Percentiles rank a stretch among this genome's conserved stretches.
Evolutionary conservation across 2,329 filamentous ascomycete species (phyloP).

Genomic region (Acrocalymma vagum): DNA sequence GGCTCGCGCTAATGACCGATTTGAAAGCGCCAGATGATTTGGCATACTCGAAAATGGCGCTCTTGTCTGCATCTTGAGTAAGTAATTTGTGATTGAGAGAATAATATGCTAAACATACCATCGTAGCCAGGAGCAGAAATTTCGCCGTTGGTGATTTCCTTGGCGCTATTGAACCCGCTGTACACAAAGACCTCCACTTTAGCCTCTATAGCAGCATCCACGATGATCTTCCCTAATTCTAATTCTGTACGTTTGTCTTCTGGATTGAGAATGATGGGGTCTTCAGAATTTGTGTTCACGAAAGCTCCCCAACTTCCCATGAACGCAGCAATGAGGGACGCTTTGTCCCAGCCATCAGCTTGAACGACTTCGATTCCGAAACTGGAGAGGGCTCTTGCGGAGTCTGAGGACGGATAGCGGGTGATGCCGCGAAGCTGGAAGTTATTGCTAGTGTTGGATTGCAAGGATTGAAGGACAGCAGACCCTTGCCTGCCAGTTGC

Average conservation of each 20-base stretch:
- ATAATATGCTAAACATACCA: slow-evolving; percentile 6
- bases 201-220: slow-evolving; percentile 21
- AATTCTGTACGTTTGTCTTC: slow-evolving; percentile 22
- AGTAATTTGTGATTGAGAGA: no score
- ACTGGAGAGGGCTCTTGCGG: slow-evolving; percentile 55
- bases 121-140: slow-evolving; percentile 17
- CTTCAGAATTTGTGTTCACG: slow-evolving; percentile 31
- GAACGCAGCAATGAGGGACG: slow-evolving; percentile 27
- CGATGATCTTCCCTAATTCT: slow-evolving; percentile 23
- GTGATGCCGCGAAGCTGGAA: slow-evolving; percentile 66
- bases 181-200: slow-evolving; percentile 22
- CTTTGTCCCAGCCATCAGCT: slow-evolving; percentile 30
- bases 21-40: slow-evolving; percentile 39
- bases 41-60: slow-evolving; percentile 49
- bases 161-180: slow-evolving; percentile 16
- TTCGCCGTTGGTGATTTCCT: slow-evolving; percentile 11
- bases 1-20: slow-evolving; percentile 43
- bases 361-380: slow-evolving; percentile 20
- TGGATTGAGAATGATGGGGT: slow-evolving; percentile 19
- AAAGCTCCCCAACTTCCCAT: slow-evolving; percentile 29
- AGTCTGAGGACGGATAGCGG: slow-evolving; percentile 58
- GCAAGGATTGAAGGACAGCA: slow-evolving; percentile 47
- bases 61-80: slow-evolving; percentile 39
- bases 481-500: slow-evolving; percentile 54
- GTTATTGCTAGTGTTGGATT: slow-evolving; percentile 28